These are phyloP conservation scores for Diaporthe destruens DNA, from an alignment of 2,329 filamentous ascomycete genomes.

Conservation along the genomic window DNA sequence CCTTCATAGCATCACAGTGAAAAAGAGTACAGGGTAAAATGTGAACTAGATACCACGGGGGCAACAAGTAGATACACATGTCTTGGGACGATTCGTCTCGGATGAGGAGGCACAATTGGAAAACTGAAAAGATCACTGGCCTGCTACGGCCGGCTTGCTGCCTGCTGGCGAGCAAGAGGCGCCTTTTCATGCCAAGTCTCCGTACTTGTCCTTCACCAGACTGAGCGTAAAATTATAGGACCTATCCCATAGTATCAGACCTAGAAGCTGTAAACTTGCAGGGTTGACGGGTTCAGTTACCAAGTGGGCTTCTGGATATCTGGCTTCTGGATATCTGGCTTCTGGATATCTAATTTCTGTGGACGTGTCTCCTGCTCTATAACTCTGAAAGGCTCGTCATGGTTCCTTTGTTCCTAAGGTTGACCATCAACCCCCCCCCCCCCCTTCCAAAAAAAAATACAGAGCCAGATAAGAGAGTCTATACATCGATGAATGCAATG, in stretches of 20 bases:
- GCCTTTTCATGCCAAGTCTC: neutral
- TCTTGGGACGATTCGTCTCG: neutral
- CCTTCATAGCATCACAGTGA: neutral
- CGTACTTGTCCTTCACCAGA: neutral
- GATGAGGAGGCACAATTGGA: neutral
- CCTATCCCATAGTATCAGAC: neutral
- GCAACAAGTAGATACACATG: slow-evolving; percentile 18
- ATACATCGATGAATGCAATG: no score
- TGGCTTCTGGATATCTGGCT: neutral
- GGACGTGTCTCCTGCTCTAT: neutral
- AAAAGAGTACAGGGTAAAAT: slow-evolving; percentile 3
- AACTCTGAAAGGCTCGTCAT: neutral
- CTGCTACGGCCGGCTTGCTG: neutral
- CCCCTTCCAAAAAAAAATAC: neutral
- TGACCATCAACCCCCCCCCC: no score
- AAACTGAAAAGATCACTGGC: slow-evolving; percentile 3
- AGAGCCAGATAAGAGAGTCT: neutral
- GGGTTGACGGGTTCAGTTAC: neutral
- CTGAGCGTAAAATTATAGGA: neutral
- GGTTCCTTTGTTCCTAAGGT: neutral
- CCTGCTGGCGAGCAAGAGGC: neutral
- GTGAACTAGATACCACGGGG: slow-evolving; percentile 20
- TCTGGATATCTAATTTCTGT: neutral
- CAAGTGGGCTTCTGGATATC: neutral
- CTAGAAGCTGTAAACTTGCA: neutral